Evolutionary conservation across 1,284 basidiomycete species (phyloP).

Genomic region (Vanrija sp.): DNA sequence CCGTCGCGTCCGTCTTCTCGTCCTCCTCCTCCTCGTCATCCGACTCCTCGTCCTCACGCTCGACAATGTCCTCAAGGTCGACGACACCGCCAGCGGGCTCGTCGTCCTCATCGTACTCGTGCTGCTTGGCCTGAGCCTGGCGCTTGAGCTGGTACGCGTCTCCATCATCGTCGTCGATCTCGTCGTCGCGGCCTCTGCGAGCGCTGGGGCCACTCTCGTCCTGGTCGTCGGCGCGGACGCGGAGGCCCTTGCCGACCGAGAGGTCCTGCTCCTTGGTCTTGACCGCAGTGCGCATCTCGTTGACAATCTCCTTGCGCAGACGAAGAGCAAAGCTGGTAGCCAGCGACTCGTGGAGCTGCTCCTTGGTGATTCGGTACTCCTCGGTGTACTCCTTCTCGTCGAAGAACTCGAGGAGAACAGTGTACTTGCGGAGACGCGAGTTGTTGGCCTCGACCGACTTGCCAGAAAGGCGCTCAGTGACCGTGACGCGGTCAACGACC

Average conservation of each 20-base stretch:
- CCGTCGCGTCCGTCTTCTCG: slow-evolving; percentile 50
- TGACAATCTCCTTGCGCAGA: slow-evolving; percentile 79
- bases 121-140: slow-evolving; percentile 60
- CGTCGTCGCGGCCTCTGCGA: slow-evolving; percentile 50
- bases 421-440: slow-evolving; percentile 72
- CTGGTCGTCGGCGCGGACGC: slow-evolving; percentile 48
- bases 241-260: slow-evolving; percentile 75
- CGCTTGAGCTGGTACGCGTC: slow-evolving; percentile 69
- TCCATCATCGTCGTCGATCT: slow-evolving; percentile 67
- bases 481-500: slow-evolving; percentile 76
- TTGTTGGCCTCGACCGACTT: slow-evolving; percentile 57
- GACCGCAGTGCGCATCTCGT: slow-evolving; percentile 81
- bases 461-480: slow-evolving; percentile 69
- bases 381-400: slow-evolving; percentile 76
- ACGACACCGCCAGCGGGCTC: slow-evolving; percentile 56
- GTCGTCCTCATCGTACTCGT: slow-evolving; percentile 65
- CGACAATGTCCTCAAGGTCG: slow-evolving; percentile 62
- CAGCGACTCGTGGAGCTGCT: slow-evolving; percentile 72
- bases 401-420: slow-evolving; percentile 79
- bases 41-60: slow-evolving; percentile 51
- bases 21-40: slow-evolving; percentile 41
- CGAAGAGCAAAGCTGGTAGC: slow-evolving; percentile 73
- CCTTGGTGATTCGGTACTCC: slow-evolving; percentile 76
- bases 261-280: slow-evolving; percentile 78
- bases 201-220: slow-evolving; percentile 33